Conservation (phyloP, 2,329 filamentous ascomycete genomes). For the Colletotrichum liriopes region DNA sequence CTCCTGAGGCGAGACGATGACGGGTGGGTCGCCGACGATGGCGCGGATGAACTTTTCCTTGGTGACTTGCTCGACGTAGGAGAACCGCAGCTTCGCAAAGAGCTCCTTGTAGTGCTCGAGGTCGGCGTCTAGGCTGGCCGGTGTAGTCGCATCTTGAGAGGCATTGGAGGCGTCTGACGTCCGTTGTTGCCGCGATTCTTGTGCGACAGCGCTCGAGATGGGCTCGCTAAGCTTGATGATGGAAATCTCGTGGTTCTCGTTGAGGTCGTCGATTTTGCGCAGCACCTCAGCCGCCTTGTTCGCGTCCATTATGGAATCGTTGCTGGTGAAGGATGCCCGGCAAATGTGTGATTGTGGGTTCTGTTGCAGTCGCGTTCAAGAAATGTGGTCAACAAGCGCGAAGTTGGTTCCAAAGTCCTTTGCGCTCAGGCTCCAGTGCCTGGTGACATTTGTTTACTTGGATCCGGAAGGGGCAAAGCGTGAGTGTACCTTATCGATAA, state of each 20-base stretch:
- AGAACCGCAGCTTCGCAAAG: slow-evolving; percentile 96
- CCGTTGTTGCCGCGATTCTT: slow-evolving; percentile 64
- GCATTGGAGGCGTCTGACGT: slow-evolving; percentile 81
- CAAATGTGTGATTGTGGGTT: neutral
- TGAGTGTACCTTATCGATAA: slow-evolving; percentile 31
- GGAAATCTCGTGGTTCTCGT: slow-evolving; percentile 74
- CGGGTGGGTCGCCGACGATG: slow-evolving; percentile 90
- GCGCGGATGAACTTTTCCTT: slow-evolving; percentile 98
- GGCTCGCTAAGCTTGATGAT: slow-evolving; percentile 85
- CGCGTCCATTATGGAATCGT: slow-evolving; percentile 49
- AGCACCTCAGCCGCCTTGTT: slow-evolving; percentile 60
- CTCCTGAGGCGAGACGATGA: slow-evolving; percentile 86
- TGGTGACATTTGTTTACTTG: slow-evolving; percentile 58
- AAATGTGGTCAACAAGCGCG: neutral
- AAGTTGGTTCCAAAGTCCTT: neutral
- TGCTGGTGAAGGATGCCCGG: neutral
- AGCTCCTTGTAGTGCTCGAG: slow-evolving; percentile 93
- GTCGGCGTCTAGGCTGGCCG: slow-evolving; percentile 85
- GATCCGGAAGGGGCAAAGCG: slow-evolving; percentile 49
- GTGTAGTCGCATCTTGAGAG: slow-evolving; percentile 77
- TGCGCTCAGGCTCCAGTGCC: neutral
- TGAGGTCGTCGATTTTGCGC: slow-evolving; percentile 66
- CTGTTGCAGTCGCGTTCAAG: neutral
- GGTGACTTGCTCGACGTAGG: slow-evolving; percentile 97
- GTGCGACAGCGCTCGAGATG: slow-evolving; percentile 70